These are phyloP conservation scores for Colletotrichum phormii DNA, from an alignment of 2,329 filamentous ascomycete genomes.

Conservation along the genomic window DNA sequence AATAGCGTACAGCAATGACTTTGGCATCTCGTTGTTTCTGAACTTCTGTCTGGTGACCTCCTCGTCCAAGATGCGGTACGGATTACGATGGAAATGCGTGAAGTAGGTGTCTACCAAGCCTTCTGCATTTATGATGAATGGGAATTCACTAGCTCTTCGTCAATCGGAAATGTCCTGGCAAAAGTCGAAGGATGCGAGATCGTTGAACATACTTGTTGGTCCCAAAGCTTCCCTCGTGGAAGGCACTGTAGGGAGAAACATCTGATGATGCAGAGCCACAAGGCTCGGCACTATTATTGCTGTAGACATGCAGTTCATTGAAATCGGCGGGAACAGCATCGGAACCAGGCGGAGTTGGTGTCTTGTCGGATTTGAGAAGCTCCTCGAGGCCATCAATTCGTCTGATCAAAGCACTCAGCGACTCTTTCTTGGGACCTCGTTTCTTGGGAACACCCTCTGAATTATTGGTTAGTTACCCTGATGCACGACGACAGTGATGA, in stretches of 20 bases:
- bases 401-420: conserved; percentile 27
- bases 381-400: conserved; percentile 32
- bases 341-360: conserved; percentile 18
- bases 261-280: conserved; percentile 23
- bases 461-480: not conserved
- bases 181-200: not conserved
- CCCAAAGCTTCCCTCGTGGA: conserved; percentile 4
- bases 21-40: conserved; percentile 21
- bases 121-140: conserved; percentile 18
- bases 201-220: conserved; percentile 3
- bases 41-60: conserved; percentile 1
- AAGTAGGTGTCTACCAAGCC: conserved; percentile 27
- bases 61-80: conserved; percentile 25
- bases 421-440: conserved; percentile 31
- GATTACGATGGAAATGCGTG: conserved; percentile 22
- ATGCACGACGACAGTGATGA: not conserved
- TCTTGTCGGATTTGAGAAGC: conserved; percentile 32
- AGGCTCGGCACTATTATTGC: not conserved
- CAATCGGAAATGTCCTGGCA: not conserved
- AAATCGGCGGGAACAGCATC: conserved; percentile 9
- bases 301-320: not conserved
- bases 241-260: conserved; percentile 9
- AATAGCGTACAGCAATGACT: conserved; percentile 11
- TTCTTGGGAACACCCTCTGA: conserved; percentile 25
- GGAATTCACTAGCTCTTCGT: conserved; percentile 1